Conservation (phyloP, 2,329 filamentous ascomycete species). For the Fusarium pseudonygamai region DNA sequence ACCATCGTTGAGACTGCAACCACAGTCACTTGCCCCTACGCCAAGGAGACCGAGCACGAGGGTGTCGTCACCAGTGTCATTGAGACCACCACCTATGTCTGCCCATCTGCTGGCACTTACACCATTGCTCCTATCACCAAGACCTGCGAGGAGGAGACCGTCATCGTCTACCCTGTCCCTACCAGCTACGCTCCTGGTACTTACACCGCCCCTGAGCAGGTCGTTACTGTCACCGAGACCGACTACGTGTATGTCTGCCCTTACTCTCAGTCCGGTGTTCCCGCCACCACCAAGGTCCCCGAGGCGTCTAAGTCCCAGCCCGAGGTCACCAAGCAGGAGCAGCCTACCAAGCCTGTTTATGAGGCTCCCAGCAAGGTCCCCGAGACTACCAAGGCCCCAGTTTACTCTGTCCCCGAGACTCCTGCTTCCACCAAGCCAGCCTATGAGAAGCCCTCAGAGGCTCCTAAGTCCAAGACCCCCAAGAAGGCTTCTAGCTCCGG, state of each 20-base stretch:
- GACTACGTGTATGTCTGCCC: slow-evolving; percentile 77
- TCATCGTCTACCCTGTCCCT: slow-evolving; percentile 72
- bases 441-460: slow-evolving; percentile 36
- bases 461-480: slow-evolving; percentile 35
- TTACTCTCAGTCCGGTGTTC: slow-evolving; percentile 58
- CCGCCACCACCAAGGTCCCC: slow-evolving; percentile 40
- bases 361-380: slow-evolving; percentile 22
- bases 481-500: slow-evolving; percentile 40
- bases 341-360: slow-evolving; percentile 19
- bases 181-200: slow-evolving; percentile 73
- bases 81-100: slow-evolving; percentile 75
- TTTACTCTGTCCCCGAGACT: slow-evolving; percentile 14
- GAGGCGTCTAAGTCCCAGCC: slow-evolving; percentile 36
- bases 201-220: slow-evolving; percentile 74
- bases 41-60: slow-evolving; percentile 67
- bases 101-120: slow-evolving; percentile 78
- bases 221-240: slow-evolving; percentile 75
- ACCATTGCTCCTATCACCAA: slow-evolving; percentile 76
- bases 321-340: slow-evolving; percentile 33
- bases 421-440: slow-evolving; percentile 18
- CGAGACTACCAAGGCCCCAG: slow-evolving; percentile 10
- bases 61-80: slow-evolving; percentile 72
- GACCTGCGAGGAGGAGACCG: slow-evolving; percentile 62
- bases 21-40: slow-evolving; percentile 75
- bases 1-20: slow-evolving; percentile 73